These are phyloP conservation scores for Ziziphus jujuba DNA, from an alignment of 306 rosid genomes.

Conservation along the genomic window DNA sequence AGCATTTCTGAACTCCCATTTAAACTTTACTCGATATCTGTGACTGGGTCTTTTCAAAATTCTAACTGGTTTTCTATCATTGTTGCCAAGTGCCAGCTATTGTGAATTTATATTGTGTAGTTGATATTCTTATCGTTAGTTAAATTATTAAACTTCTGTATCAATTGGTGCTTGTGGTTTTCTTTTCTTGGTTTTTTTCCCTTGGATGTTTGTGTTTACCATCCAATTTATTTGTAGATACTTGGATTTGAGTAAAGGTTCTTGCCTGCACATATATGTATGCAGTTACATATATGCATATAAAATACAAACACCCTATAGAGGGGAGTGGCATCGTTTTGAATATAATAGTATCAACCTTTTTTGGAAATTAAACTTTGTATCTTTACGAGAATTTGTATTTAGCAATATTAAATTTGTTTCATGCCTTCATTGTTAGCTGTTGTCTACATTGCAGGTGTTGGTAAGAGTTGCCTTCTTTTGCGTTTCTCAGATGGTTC, in stretches of 20 bases:
- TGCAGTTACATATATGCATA: neutral
- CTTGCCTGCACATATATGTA: neutral
- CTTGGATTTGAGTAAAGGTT: neutral
- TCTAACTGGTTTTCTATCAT: neutral
- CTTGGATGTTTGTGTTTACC: neutral
- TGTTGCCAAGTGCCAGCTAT: neutral
- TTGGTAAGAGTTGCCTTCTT: conserved; percentile 98
- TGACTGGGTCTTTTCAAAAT: conserved; percentile 1
- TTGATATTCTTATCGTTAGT: too few species aligned
- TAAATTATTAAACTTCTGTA: too few species aligned
- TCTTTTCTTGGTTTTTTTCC: neutral
- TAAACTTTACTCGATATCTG: neutral
- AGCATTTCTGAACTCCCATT: neutral
- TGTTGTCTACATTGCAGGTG: conserved; percentile 60
- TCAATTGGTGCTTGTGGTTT: neutral
- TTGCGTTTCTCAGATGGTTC: conserved; percentile 96
- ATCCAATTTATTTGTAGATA: neutral
- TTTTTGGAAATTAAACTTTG: too few species aligned
- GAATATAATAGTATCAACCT: too few species aligned
- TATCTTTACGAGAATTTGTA: neutral
- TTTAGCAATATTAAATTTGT: neutral
- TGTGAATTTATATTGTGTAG: too few species aligned
- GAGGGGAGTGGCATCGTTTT: neutral
- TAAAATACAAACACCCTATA: neutral
- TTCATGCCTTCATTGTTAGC: neutral